Evolutionary conservation across 495 filamentous ascomycete genomes (phyloP), one percentile per base, ranked within the genome.

Genomic region (Gamarada debralockiae): DNA sequence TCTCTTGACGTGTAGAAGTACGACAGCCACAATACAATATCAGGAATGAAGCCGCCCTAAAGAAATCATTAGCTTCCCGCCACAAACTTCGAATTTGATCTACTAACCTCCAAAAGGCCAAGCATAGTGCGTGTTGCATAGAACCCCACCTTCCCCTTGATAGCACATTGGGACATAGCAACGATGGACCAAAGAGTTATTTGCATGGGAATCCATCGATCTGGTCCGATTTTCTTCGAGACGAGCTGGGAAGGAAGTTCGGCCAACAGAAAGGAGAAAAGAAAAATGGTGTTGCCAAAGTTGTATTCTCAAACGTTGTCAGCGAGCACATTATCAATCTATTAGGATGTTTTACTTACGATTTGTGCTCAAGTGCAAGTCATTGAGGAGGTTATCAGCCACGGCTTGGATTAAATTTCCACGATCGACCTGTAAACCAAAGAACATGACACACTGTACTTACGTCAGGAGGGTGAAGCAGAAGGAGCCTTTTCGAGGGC

Each of bases 131-230:
- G 76, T 48, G 73, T 80, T 8, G 75, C 72, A 45, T 80, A 84
- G 62, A 87, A 95, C 0, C 82, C 78, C 0, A 64, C 61, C 18
- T 74, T 73, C 0, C 81, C 79, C 29, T 67, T 72, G 10, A 95
- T 63, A 47, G 82, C 82, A 17, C 85, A 79, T 65, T 92, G 89
- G 36, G 72, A 77, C 25, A 75, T 71, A 0, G 89, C 87, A 27
- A 93, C 81, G 7, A 91, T 58, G 59, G 83, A 87, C 87, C 89
- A 95, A 3, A 78, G 72, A 0, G 87, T 69, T 78, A 93, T 93
- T 59, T 93, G 88, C 21, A 84, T 70, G 0, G 89, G 88, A 48
- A 95, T 91, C 86, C 89, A 93, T 23, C 83, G 79, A 65, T 95
- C 89, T 0, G 89, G 88, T 0, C 90, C 90, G n/a, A 92, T 53